These are phyloP conservation scores for Coemansia interrupta DNA, from an alignment of 192 early-diverging fungal genomes.

Conservation along the genomic window DNA sequence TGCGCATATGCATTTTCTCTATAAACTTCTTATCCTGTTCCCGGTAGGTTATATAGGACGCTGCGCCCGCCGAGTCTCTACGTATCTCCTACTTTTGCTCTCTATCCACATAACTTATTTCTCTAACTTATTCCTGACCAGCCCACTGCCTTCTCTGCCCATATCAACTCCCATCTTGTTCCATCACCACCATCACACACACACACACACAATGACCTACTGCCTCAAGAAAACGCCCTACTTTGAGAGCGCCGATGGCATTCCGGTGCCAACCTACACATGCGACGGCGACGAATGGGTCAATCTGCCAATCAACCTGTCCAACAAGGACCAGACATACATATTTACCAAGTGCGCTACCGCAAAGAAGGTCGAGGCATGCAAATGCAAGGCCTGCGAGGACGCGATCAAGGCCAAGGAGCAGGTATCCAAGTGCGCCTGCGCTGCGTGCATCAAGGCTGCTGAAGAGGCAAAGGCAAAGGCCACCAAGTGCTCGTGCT, in stretches of 20 bases:
- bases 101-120: slow-evolving; percentile 1
- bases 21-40: not conserved
- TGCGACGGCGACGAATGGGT: slow-evolving; percentile 52
- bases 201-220: slow-evolving; percentile 32
- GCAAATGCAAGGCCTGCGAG: slow-evolving; percentile 36
- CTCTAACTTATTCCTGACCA: not conserved
- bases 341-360: slow-evolving; percentile 40
- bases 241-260: slow-evolving; percentile 29
- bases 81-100: not conserved
- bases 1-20: not conserved
- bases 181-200: not conserved
- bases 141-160: not conserved
- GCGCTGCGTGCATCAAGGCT: slow-evolving; percentile 28
- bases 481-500: slow-evolving; percentile 36
- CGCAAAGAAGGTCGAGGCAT: slow-evolving; percentile 32
- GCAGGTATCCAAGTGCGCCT: slow-evolving; percentile 32
- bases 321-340: slow-evolving; percentile 46
- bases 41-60: slow-evolving; percentile 3
- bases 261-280: slow-evolving; percentile 46
- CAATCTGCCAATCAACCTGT: slow-evolving; percentile 50
- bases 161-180: not conserved
- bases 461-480: slow-evolving; percentile 38
- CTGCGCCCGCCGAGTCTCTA: not conserved
- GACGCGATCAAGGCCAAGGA: slow-evolving; percentile 29
- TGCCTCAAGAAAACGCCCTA: slow-evolving; percentile 49